These are phyloP conservation scores for Neofusicoccum ribis DNA, from an alignment of 2,329 filamentous ascomycete species.

Conservation along the genomic window DNA sequence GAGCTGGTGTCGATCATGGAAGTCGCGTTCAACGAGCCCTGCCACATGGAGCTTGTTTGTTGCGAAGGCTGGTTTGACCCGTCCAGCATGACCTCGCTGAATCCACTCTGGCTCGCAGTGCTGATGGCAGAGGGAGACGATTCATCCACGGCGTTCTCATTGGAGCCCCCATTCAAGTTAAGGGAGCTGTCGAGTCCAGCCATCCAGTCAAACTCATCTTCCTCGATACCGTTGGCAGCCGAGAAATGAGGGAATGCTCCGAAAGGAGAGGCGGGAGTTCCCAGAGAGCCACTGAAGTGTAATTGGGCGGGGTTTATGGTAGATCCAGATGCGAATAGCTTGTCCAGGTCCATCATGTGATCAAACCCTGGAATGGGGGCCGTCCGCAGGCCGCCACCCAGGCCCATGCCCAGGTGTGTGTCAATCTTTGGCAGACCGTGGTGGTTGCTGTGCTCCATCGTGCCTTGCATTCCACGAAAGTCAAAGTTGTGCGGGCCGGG, in stretches of 20 bases:
- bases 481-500: slow-evolving; percentile 57
- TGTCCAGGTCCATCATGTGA: slow-evolving; percentile 68
- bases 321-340: slow-evolving; percentile 65
- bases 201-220: slow-evolving; percentile 83
- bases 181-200: slow-evolving; percentile 78
- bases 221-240: slow-evolving; percentile 62
- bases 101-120: slow-evolving; percentile 86
- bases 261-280: slow-evolving; percentile 55
- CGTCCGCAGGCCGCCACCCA: slow-evolving; percentile 69
- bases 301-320: slow-evolving; percentile 69
- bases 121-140: slow-evolving; percentile 96
- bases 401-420: slow-evolving; percentile 71
- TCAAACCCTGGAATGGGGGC: slow-evolving; percentile 67
- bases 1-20: slow-evolving; percentile 65
- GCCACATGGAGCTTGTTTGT: slow-evolving; percentile 40
- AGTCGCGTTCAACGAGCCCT: slow-evolving; percentile 61
- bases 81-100: slow-evolving; percentile 90
- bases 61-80: slow-evolving; percentile 50
- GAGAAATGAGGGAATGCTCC: slow-evolving; percentile 54
- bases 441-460: slow-evolving; percentile 53
- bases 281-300: slow-evolving; percentile 78
- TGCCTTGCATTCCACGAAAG: slow-evolving; percentile 71
- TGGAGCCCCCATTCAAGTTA: slow-evolving; percentile 53
- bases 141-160: slow-evolving; percentile 82
- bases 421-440: slow-evolving; percentile 81